A percentile compares a stretch with the other conserved stretches of the same genome.
Conservation (phyloP, 2,329 filamentous ascomycete genomes). For the Paraphaeosphaeria minitans region DNA sequence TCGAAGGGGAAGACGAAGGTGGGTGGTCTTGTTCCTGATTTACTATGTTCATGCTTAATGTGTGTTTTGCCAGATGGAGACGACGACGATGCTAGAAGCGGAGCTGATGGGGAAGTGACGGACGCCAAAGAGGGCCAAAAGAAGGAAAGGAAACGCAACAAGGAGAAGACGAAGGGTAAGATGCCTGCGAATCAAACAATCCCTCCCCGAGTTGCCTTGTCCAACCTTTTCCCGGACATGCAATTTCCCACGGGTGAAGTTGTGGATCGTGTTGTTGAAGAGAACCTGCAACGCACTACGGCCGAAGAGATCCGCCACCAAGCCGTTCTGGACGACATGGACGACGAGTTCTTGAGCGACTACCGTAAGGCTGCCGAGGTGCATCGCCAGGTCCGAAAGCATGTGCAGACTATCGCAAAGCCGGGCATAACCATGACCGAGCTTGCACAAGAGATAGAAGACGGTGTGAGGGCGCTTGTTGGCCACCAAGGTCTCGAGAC, state of each 20-base stretch:
- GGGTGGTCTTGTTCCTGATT: neutral
- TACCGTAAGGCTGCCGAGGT: constrained; percentile 86
- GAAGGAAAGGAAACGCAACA: constrained; percentile 73
- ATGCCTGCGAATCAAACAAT: constrained; percentile 66
- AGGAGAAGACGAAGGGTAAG: constrained; percentile 73
- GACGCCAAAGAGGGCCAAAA: constrained; percentile 59
- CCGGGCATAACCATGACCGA: constrained; percentile 77
- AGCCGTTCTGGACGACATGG: constrained; percentile 65
- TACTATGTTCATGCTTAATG: neutral
- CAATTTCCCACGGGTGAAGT: constrained; percentile 77
- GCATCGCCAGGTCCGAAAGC: constrained; percentile 82
- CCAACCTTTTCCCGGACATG: constrained; percentile 70
- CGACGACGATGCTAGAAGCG: constrained; percentile 50
- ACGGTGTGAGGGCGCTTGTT: constrained; percentile 74
- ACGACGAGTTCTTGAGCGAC: constrained; percentile 75
- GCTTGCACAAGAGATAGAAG: constrained; percentile 83
- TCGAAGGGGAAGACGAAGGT: constrained; percentile 53
- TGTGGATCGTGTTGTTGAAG: constrained; percentile 69
- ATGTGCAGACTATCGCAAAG: constrained; percentile 76
- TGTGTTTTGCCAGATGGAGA: constrained; percentile 42
- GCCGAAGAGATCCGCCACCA: constrained; percentile 81
- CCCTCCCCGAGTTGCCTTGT: constrained; percentile 73
- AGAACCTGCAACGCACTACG: constrained; percentile 78
- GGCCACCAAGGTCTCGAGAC: constrained; percentile 76
- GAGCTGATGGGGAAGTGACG: constrained; percentile 37